Base-by-base conservation (phyloP, 1,284 basidiomycete genomes). In the Wallemia mellicola region DNA sequence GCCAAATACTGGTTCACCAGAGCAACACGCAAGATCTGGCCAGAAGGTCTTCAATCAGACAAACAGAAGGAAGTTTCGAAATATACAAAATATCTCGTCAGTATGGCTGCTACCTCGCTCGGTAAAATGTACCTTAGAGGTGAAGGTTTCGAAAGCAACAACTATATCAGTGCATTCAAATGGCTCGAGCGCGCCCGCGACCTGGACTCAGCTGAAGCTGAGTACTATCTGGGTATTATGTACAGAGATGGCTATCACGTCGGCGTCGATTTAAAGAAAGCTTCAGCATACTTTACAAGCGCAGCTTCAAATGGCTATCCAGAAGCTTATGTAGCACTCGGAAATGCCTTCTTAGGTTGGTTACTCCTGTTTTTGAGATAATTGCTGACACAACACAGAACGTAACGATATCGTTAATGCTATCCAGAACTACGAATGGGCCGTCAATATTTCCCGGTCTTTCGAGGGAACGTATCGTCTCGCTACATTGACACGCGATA, bases 41-140 rank as follows among this genome's bases (percentile, higher is more conserved):
- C 22, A 30, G 57, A 24, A 66, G 5, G 62, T 0, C 63, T 61
- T 64, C 72, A 63, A 65, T 72, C 62, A 77, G 79, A 62, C 76
- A 79, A 63, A 76, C 76, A 64, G 57, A 71, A 67, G 62, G 70
- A 68, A 59, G 57, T 54, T 17, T 28, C 55, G 1, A 30, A 24
- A 2, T 60, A 59, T 26, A 48, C 62, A 22, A 74, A 79, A 27
- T 73, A 76, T 3, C 74, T 76, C 62, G 82, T 83, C 0, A 79
- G 85, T 0, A 77, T 80, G 1, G 81, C 84, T 58, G 86, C 87
- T 2, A 83, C 77, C 1, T 91, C 83, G 67, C 69, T 98, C 1
- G 94, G 92, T 0, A 76, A 85, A 61, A 95, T 98, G 88, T 86
- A 84, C 64, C 71, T 99, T 38, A 75, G 94, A 33, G 92, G 92